Conservation (phyloP, 2,329 filamentous ascomycete species). For the Ilyonectria destructans region DNA sequence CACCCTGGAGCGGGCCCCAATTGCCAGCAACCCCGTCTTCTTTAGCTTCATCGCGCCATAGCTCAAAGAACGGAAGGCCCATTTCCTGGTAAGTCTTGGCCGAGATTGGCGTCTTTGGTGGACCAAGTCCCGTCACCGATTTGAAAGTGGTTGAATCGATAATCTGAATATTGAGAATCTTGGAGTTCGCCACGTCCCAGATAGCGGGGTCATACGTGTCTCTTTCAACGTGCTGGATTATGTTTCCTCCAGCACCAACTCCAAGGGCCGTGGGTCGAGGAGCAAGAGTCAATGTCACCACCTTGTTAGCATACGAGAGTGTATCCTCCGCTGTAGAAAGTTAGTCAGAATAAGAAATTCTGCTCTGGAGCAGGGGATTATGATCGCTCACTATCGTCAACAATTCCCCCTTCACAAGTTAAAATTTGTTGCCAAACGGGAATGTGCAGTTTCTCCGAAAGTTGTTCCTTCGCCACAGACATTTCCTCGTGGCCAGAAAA, state of each 20-base stretch:
- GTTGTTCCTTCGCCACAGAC: neutral
- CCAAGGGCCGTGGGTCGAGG: neutral
- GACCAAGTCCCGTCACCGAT: neutral
- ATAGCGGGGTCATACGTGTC: neutral
- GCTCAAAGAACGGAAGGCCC: neutral
- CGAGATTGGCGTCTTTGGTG: neutral
- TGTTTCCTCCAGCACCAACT: neutral
- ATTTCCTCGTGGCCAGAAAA: neutral
- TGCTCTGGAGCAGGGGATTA: neutral
- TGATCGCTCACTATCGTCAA: neutral
- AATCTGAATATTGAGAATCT: conserved; percentile 6
- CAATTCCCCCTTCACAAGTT: neutral
- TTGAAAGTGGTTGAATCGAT: neutral
- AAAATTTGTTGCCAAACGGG: neutral
- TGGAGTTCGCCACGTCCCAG: conserved; percentile 1
- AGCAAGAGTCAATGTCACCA: neutral
- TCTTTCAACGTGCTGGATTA: neutral
- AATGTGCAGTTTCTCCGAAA: neutral
- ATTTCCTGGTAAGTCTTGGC: neutral
- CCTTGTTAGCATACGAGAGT: neutral
- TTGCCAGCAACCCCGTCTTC: neutral
- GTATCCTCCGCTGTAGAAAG: neutral
- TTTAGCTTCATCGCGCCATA: neutral
- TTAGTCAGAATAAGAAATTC: neutral
- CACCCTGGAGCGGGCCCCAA: neutral